Base-by-base conservation (phyloP, 176 grass and related monocot species). In the Phragmites australis region DNA sequence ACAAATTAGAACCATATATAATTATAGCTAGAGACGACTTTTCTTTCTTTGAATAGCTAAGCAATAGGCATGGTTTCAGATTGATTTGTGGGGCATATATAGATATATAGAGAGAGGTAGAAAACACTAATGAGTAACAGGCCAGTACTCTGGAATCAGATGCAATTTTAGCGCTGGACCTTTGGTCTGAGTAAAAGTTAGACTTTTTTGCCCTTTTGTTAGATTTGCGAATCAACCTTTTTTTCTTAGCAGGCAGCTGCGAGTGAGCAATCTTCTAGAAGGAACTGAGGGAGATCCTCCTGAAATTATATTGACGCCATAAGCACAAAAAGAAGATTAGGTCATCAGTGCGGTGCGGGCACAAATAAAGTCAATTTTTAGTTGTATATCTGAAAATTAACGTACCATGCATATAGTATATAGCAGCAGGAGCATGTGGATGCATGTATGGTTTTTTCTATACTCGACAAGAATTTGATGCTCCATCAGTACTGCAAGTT, bases 111-210 rank as follows among this genome's bases (percentile, higher is more conserved):
- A n/a, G n/a, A n/a, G n/a, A n/a, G n/a, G 62, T 49, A 49, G 4
- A 81, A n/a, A 73, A 18, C 65, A 78, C 46, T 75, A n/a, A 30
- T 57, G 62, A 58, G 52, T 78, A 56, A n/a, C n/a, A n/a, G n/a
- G 30, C 27, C 65, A 54, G 72, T 77, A 88, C 61, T 17, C 77
- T 53, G 54, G 87, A 88, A 88, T 88, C 87, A 26, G 87, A 88
- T 88, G 81, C 87, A 75, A 75, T 67, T 44, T 52, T 59, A 48
- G 44, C 49, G 68, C 29, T 74, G 85, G 23, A 30, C 73, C 67
- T 51, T 48, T 61, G 67, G 30, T 57, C 63, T 59, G 58, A 23
- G 51, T 26, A 79, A 74, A 87, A 25, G 61, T 21, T 68, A 72
- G 4, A 31, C n/a, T 22, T 78, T 83, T 83, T 79, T 23, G 65